Evolutionary conservation across 2,329 filamentous ascomycete genomes (phyloP).

Genomic region (Myriangium duriaei): DNA sequence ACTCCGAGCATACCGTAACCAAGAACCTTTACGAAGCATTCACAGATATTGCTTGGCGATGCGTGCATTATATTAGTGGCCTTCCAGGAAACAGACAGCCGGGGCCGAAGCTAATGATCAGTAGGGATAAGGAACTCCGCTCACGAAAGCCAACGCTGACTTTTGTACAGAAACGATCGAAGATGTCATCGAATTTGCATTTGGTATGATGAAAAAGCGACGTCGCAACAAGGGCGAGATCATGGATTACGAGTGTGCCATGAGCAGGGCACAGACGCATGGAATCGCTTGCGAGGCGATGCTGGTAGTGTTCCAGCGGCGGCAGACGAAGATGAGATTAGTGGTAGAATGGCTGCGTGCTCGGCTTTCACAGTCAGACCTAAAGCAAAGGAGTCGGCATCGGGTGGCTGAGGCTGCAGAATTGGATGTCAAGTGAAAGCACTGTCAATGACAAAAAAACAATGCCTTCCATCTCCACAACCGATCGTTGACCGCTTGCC

Average conservation of each 20-base stretch:
- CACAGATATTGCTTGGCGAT: slow-evolving; percentile 63
- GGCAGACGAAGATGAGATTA: slow-evolving; percentile 55
- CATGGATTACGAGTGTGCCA: slow-evolving; percentile 40
- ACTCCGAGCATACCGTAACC: slow-evolving; percentile 55
- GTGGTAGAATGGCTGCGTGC: slow-evolving; percentile 56
- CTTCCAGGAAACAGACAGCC: slow-evolving; percentile 48
- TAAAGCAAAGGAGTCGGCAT: neutral
- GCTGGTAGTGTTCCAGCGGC: slow-evolving; percentile 49
- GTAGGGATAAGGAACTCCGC: slow-evolving; percentile 26
- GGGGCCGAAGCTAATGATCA: slow-evolving; percentile 45
- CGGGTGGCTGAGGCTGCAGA: too few relatives aligned
- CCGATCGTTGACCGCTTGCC: slow-evolving; percentile 2
- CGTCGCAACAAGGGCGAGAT: slow-evolving; percentile 26
- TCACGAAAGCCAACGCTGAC: slow-evolving; percentile 1
- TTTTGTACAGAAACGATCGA: slow-evolving; percentile 45
- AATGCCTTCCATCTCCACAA: too few relatives aligned
- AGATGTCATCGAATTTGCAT: slow-evolving; percentile 53
- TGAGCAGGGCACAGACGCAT: slow-evolving; percentile 48
- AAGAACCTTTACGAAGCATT: slow-evolving; percentile 67
- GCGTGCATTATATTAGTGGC: slow-evolving; percentile 47
- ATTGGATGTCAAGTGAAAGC: too few relatives aligned
- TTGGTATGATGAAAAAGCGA: slow-evolving; percentile 44
- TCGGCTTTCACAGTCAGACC: slow-evolving; percentile 17
- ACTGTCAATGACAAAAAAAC: too few relatives aligned
- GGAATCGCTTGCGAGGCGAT: slow-evolving; percentile 64